Evolutionary conservation across 1,284 basidiomycete genomes (phyloP).

Genomic region (Heterobasidion occidentale): DNA sequence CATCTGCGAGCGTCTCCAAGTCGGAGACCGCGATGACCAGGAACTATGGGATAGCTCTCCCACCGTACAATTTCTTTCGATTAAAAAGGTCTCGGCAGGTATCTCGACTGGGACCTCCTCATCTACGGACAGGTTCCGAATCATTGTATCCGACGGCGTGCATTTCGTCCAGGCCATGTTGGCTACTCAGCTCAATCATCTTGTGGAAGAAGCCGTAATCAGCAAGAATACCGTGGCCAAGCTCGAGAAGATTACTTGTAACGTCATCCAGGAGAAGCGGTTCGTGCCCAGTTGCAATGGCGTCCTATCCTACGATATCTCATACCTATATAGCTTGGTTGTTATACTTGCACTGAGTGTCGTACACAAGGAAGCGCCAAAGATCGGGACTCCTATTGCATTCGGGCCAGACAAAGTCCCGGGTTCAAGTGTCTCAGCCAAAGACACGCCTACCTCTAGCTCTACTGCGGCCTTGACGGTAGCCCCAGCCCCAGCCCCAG

Average conservation of each 20-base stretch:
- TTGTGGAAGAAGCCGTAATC: conserved; percentile 68
- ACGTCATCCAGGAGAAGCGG: conserved; percentile 81
- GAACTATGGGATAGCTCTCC: conserved; percentile 50
- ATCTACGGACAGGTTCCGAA: conserved; percentile 55
- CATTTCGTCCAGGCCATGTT: conserved; percentile 92
- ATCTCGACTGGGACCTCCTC: conserved; percentile 16
- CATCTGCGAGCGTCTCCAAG: conserved; percentile 42
- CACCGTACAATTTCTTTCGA: conserved; percentile 73
- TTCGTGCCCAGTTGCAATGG: conserved; percentile 28
- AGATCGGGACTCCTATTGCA: conserved; percentile 67
- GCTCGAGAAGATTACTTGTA: conserved; percentile 77
- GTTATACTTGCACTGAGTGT: conserved; percentile 77
- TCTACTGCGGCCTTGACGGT: conserved; percentile 13
- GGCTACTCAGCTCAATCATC: conserved; percentile 81
- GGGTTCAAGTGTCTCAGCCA: conserved; percentile 7
- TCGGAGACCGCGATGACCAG: conserved; percentile 39
- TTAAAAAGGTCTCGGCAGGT: conserved; percentile 63
- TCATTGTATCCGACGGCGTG: conserved; percentile 76
- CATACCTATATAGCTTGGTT: conserved; percentile 51
- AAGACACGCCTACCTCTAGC: conserved; percentile 8
- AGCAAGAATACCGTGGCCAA: conserved; percentile 69
- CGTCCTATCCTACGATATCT: conserved; percentile 1
- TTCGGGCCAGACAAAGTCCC: conserved; percentile 16
- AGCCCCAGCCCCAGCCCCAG: conserved; percentile 13
- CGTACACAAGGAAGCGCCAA: conserved; percentile 44